Base-by-base conservation (phyloP, 257 asterid species). In the Nicotiana otophora region DNA sequence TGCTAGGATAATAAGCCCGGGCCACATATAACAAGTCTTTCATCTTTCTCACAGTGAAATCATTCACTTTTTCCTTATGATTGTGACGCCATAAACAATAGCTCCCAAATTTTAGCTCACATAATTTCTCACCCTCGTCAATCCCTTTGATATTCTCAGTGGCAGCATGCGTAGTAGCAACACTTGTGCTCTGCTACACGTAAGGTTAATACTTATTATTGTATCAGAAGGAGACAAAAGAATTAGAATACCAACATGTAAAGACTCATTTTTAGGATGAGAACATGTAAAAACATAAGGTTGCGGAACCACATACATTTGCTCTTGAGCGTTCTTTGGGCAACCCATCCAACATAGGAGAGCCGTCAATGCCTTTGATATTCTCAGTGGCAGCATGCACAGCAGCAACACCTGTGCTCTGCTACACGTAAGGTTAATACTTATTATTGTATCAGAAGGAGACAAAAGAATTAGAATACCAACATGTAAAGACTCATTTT, bases 1-100 rank as follows among this genome's bases (percentile, higher is more conserved):
- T 94, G 83, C 99, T 96, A 74, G 98, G 99, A 90, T 86, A 93
- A 79, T 96, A 96, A 65, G 99, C 99, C 74, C 99, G 98, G 64
- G 99, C 98, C 81, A 96, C 99, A 89, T 88, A 96, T 77, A 96
- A 96, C 74, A 92, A 91, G 91, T 96, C 98, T 90, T 96, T 96
- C 99, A 96, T 94, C 91, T 83, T 92, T 91, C 91, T 96, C 88
- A 96, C 99, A 80, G 87, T 80, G 70, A 87, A 68, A 89, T 94
- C 98, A 31, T 90, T 89, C 94, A 90, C 90, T 58, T 84, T 87
- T 75, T 90, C 98, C 87, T 70, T 91, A 76, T 96, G 95, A 84
- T 94, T 93, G 84, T 81, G 90, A 80, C 95, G 97, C 99, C 98
- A 96, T 79, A 94, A 84, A 88, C 99, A 96, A 87, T 94, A 96